A percentile compares a stretch with the other conserved stretches of the same genome.
Evolutionary conservation across 2,329 filamentous ascomycete genomes (phyloP).

Genomic region (Coniochaeta prunicola): DNA sequence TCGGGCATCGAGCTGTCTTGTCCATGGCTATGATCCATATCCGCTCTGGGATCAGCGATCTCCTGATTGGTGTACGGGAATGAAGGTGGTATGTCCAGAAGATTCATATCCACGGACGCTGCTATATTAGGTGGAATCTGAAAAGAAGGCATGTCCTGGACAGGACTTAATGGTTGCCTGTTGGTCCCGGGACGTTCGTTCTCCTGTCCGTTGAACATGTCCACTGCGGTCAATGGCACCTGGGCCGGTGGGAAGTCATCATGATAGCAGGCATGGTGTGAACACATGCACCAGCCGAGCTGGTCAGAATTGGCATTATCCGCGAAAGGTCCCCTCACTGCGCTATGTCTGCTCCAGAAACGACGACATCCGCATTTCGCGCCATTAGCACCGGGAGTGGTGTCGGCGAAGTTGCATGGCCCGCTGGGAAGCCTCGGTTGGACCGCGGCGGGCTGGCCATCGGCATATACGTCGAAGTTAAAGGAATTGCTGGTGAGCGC

Average conservation of each 20-base stretch:
- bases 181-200: slow-evolving; percentile 41
- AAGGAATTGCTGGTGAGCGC: slow-evolving; percentile 34
- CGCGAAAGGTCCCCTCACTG: slow-evolving; percentile 18
- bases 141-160: slow-evolving; percentile 35
- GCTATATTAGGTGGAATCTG: slow-evolving; percentile 28
- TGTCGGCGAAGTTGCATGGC: slow-evolving; percentile 50
- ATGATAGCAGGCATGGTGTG: slow-evolving; percentile 56
- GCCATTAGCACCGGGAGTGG: slow-evolving; percentile 42
- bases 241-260: slow-evolving; percentile 35
- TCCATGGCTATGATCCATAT: slow-evolving; percentile 14
- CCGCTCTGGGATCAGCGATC: slow-evolving; percentile 3
- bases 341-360: slow-evolving; percentile 45
- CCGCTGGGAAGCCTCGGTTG: slow-evolving; percentile 36
- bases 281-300: slow-evolving; percentile 52
- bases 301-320: slow-evolving; percentile 29
- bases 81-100: slow-evolving; percentile 17
- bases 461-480: slow-evolving; percentile 47
- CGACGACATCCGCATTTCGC: slow-evolving; percentile 52
- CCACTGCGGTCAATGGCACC: slow-evolving; percentile 7
- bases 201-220: slow-evolving; percentile 32
- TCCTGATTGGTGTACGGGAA: neutral
- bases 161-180: slow-evolving; percentile 45
- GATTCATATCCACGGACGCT: slow-evolving; percentile 31
- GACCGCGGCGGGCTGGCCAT: slow-evolving; percentile 26
- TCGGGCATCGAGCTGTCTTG: slow-evolving; percentile 44